Percentiles rank a stretch among this genome's conserved stretches.
phyloP scores from a whole-genome alignment of 2,329 filamentous ascomycete species.

The Geosmithia flava region DNA sequence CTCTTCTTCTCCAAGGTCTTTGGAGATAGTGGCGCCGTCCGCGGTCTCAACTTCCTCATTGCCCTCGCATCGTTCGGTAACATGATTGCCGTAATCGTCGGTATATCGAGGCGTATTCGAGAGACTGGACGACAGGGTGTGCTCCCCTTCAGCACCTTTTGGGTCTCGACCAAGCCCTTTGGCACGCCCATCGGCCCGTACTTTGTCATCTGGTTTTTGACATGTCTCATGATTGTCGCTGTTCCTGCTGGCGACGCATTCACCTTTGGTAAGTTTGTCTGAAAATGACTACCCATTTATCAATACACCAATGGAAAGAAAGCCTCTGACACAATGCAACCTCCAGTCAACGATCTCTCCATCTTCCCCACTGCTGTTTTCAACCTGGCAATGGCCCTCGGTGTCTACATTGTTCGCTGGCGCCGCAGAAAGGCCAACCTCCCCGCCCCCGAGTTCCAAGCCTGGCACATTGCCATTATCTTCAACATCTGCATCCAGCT shows the following conservation, averaged over 20 bases:
- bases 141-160: conserved; percentile 45
- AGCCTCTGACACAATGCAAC: too few species aligned
- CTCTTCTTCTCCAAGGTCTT: conserved; percentile 49
- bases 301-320: too few species aligned
- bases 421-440: conserved; percentile 38
- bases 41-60: conserved; percentile 44
- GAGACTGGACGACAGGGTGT: conserved; percentile 51
- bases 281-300: too few species aligned
- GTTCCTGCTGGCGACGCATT: conserved; percentile 53
- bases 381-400: conserved; percentile 39
- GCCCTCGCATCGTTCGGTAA: conserved; percentile 47
- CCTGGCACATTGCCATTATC: conserved; percentile 44
- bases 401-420: conserved; percentile 44
- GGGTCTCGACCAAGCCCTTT: conserved; percentile 51
- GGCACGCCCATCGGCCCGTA: conserved; percentile 51
- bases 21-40: conserved; percentile 30
- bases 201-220: conserved; percentile 42
- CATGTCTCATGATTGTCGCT: conserved; percentile 45
- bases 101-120: conserved; percentile 41
- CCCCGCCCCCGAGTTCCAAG: conserved; percentile 36
- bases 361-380: conserved; percentile 49
- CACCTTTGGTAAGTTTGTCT: conserved; percentile 27
- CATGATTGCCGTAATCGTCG: conserved; percentile 40
- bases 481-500: conserved; percentile 49
- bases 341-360: conserved; percentile 36